Evolutionary conservation across 441 rosid genomes (phyloP).

Genomic region (Bruguiera hainesii): DNA sequence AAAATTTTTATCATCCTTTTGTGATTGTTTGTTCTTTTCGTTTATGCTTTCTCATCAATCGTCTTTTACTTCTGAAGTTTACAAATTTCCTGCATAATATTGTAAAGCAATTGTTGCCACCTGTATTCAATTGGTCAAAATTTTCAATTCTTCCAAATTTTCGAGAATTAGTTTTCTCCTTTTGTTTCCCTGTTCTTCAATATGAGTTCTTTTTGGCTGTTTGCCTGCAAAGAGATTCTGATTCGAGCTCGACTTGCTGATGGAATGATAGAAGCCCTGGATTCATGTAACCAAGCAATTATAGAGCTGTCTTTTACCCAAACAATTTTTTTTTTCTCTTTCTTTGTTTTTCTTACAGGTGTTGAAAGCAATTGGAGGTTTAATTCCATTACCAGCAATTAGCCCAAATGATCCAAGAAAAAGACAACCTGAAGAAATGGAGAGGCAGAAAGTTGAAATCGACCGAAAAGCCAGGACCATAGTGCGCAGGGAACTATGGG

Average conservation of each 20-base stretch:
- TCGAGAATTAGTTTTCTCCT: neutral
- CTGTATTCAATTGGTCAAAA: neutral
- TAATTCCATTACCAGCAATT: slow-evolving; percentile 51
- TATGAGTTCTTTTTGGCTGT: neutral
- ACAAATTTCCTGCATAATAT: too few species aligned
- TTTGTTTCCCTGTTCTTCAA: neutral
- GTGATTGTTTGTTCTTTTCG: too few species aligned
- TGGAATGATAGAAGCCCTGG: neutral
- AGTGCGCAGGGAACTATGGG: slow-evolving; percentile 75
- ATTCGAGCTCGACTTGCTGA: neutral
- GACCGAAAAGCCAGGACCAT: slow-evolving; percentile 48
- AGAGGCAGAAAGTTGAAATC: slow-evolving; percentile 49
- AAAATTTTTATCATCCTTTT: too few species aligned
- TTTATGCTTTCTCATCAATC: too few species aligned
- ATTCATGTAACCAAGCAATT: neutral
- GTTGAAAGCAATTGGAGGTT: slow-evolving; percentile 53
- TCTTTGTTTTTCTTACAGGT: slow-evolving; percentile 46
- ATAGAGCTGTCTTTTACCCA: slow-evolving; percentile 47
- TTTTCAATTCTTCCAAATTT: neutral
- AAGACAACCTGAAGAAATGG: slow-evolving; percentile 54
- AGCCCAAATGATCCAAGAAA: slow-evolving; percentile 47
- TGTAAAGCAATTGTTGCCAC: too few species aligned
- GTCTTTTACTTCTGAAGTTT: too few species aligned
- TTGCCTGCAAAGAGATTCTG: too few species aligned
- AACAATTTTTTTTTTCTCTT: slow-evolving; percentile 21